Conservation (phyloP, 1,284 basidiomycete species). For the Mycena citricolor region DNA sequence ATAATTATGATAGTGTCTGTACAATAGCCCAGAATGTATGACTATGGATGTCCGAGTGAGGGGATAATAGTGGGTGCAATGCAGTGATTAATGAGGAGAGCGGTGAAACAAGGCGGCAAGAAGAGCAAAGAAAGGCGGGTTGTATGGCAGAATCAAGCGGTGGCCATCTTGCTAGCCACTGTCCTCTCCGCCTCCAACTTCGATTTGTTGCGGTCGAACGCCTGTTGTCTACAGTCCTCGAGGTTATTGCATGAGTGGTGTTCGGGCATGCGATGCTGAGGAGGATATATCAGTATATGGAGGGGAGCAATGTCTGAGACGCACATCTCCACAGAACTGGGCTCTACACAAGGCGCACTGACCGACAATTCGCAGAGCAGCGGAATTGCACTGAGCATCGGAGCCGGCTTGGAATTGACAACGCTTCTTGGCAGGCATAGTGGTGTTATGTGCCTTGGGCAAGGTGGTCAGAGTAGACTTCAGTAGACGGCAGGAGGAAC, state of each 20-base stretch:
- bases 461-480: neutral
- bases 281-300: slow-evolving; percentile 14
- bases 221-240: slow-evolving; percentile 79
- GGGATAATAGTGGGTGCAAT: slow-evolving; percentile 4
- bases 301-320: slow-evolving; percentile 33
- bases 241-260: slow-evolving; percentile 78
- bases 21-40: slow-evolving; percentile 6
- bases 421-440: slow-evolving; percentile 81
- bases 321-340: slow-evolving; percentile 75
- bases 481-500: slow-evolving; percentile 10
- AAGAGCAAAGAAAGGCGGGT: slow-evolving; percentile 16
- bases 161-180: slow-evolving; percentile 81
- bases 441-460: slow-evolving; percentile 24
- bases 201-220: slow-evolving; percentile 82
- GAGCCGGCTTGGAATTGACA: slow-evolving; percentile 71
- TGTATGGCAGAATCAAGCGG: slow-evolving; percentile 53
- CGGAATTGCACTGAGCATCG: slow-evolving; percentile 68
- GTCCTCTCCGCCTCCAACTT: slow-evolving; percentile 85
- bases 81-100: slow-evolving; percentile 18
- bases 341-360: slow-evolving; percentile 76
- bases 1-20: slow-evolving; percentile 11
- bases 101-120: slow-evolving; percentile 7
- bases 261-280: slow-evolving; percentile 79
- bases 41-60: slow-evolving; percentile 6
- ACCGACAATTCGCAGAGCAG: slow-evolving; percentile 78